phyloP scores from a whole-genome alignment of 192 early-diverging fungal genomes.

The Geranomyces michiganensis region DNA sequence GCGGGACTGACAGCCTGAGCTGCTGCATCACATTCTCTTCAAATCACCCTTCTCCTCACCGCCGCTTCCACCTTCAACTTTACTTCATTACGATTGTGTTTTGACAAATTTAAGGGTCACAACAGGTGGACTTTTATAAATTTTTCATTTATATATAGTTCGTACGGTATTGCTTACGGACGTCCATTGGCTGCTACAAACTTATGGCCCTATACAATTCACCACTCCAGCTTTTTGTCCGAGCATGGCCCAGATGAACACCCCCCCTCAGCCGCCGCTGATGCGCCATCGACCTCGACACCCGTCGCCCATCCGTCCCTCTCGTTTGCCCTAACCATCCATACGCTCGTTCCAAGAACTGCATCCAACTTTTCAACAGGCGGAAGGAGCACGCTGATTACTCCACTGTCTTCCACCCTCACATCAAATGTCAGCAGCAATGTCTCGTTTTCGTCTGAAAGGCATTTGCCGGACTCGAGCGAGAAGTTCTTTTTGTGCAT shows the following conservation, averaged over 20 bases:
- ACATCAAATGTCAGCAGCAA: constrained; percentile 62
- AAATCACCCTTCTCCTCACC: too few species aligned
- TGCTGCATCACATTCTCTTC: too few species aligned
- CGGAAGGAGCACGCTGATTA: constrained; percentile 51
- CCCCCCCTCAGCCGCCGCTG: not conserved
- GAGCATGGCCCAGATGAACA: constrained; percentile 22
- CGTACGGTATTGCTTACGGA: too few species aligned
- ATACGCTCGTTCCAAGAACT: constrained; percentile 53
- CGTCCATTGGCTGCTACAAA: too few species aligned
- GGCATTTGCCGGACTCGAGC: constrained; percentile 55
- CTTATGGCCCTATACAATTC: too few species aligned
- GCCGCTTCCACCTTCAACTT: too few species aligned
- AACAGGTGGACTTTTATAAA: too few species aligned
- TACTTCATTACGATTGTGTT: too few species aligned
- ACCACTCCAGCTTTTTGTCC: constrained; percentile 37
- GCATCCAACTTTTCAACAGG: constrained; percentile 48
- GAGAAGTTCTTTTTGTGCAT: constrained; percentile 69
- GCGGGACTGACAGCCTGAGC: too few species aligned
- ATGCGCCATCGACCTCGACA: constrained; percentile 8
- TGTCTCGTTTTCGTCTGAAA: constrained; percentile 47
- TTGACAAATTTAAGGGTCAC: too few species aligned
- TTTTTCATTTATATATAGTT: too few species aligned
- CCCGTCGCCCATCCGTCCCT: constrained; percentile 16
- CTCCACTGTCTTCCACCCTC: constrained; percentile 50
- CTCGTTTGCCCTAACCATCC: constrained; percentile 43